A percentile compares a stretch with the other conserved stretches of the same genome.
Evolutionary conservation across 768 basidiomycete genomes (phyloP).

Genomic region (Sarcodon aspratus): DNA sequence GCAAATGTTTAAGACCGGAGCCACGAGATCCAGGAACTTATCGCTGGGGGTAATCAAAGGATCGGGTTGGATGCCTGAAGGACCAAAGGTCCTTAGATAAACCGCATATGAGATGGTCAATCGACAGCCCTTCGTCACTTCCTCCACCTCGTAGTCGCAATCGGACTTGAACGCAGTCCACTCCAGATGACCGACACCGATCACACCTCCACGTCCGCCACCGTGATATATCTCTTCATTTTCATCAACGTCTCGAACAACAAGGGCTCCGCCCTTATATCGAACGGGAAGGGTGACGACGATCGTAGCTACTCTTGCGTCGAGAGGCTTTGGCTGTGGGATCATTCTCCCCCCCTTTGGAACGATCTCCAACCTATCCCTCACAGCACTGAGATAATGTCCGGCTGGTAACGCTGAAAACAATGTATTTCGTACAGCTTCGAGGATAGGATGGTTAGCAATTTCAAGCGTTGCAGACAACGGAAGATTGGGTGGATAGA

Average conservation of each 20-base stretch:
- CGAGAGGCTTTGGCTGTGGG: slow-evolving; percentile 44
- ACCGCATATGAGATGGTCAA: slow-evolving; percentile 64
- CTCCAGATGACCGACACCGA: slow-evolving; percentile 43
- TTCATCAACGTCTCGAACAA: slow-evolving; percentile 45
- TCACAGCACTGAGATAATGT: slow-evolving; percentile 55
- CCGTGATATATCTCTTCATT: slow-evolving; percentile 52
- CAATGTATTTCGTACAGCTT: slow-evolving; percentile 58
- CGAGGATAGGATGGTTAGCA: slow-evolving; percentile 73
- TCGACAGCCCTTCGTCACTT: slow-evolving; percentile 58
- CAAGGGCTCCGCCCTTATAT: slow-evolving; percentile 55
- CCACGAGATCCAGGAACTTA: slow-evolving; percentile 57
- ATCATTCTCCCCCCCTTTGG: slow-evolving; percentile 47
- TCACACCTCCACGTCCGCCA: slow-evolving; percentile 34
- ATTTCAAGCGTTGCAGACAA: slow-evolving; percentile 70
- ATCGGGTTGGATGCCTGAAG: slow-evolving; percentile 36
- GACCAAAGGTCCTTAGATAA: slow-evolving; percentile 56
- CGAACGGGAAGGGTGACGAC: slow-evolving; percentile 65
- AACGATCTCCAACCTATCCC: slow-evolving; percentile 64
- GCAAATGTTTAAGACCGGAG: slow-evolving; percentile 60
- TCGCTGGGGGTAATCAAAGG: slow-evolving; percentile 67
- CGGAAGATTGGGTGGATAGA: slow-evolving; percentile 63
- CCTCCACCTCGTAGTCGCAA: slow-evolving; percentile 66
- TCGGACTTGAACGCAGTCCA: slow-evolving; percentile 71
- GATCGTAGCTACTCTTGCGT: slow-evolving; percentile 64
- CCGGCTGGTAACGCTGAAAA: slow-evolving; percentile 62